Conservation (phyloP, 345 rosid species). For the Corchorus capsularis region DNA sequence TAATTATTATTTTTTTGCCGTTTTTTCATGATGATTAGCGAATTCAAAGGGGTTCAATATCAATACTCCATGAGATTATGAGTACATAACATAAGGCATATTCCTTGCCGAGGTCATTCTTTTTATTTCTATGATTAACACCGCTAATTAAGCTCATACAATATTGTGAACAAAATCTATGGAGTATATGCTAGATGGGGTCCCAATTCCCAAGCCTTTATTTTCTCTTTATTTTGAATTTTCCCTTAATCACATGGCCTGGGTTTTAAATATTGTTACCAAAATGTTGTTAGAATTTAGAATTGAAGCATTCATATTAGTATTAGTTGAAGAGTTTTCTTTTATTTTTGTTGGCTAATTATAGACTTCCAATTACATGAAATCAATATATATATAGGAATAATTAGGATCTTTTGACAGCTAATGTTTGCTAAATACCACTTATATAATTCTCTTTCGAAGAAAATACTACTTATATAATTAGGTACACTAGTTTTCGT, state of each 20-base stretch:
- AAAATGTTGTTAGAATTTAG: no score
- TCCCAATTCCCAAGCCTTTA: not conserved
- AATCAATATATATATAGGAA: not conserved
- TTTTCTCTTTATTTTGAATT: not conserved
- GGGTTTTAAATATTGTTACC: not conserved
- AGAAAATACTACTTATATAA: no score
- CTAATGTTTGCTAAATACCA: not conserved
- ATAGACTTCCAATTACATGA: not conserved
- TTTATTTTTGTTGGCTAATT: not conserved
- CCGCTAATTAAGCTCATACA: constrained; percentile 13
- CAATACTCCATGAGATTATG: no score
- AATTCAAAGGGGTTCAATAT: not conserved
- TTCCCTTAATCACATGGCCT: not conserved
- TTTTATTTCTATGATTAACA: not conserved
- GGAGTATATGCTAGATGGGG: not conserved
- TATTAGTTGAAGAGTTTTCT: not conserved
- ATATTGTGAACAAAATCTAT: not conserved
- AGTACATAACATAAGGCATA: not conserved
- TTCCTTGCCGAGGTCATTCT: not conserved
- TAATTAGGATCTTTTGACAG: not conserved
- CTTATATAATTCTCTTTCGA: no score
- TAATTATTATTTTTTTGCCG: no score
- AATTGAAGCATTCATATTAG: no score
- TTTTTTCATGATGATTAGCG: not conserved
- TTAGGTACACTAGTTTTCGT: no score